Evolutionary conservation across 2,329 filamentous ascomycete species (phyloP).

Genomic region (Monosporascus sp.): DNA sequence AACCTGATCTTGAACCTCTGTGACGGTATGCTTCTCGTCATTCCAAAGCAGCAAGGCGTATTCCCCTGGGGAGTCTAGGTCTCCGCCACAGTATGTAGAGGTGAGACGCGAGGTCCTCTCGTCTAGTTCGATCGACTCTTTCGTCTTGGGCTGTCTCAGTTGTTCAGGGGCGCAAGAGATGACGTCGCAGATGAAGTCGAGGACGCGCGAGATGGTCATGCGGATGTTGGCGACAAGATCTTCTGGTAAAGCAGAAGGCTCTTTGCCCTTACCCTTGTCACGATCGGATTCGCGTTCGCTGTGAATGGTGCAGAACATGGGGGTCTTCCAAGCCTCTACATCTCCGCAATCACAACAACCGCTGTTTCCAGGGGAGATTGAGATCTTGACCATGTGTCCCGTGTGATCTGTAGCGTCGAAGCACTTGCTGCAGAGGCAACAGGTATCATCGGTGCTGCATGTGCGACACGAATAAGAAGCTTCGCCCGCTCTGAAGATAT

Average conservation of each 20-base stretch:
- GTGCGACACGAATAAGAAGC: constrained; percentile 93
- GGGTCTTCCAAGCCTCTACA: constrained; percentile 84
- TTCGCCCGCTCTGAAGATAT: constrained; percentile 94
- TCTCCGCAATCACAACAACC: constrained; percentile 98
- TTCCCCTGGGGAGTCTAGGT: constrained; percentile 63
- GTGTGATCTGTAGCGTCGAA: constrained; percentile 95
- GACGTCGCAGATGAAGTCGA: constrained; percentile 97
- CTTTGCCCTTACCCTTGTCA: constrained; percentile 58
- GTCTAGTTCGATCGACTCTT: constrained; percentile 74
- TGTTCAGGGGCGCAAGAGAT: constrained; percentile 98
- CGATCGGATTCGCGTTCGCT: constrained; percentile 53
- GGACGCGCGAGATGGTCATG: constrained; percentile 76
- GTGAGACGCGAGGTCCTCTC: constrained; percentile 74
- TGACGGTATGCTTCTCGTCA: constrained; percentile 95
- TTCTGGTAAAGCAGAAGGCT: constrained; percentile 58
- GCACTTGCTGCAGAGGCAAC: constrained; percentile 88
- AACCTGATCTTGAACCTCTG: constrained; percentile 86
- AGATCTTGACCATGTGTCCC: constrained; percentile 86
- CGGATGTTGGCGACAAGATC: constrained; percentile 74
- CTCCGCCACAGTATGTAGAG: constrained; percentile 67
- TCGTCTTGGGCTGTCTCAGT: constrained; percentile 77
- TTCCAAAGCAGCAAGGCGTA: constrained; percentile 93
- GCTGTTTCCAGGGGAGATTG: constrained; percentile 82
- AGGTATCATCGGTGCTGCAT: constrained; percentile 91
- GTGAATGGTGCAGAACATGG: constrained; percentile 91